These are phyloP conservation scores for Fusarium equiseti DNA, from an alignment of 2,329 filamentous ascomycete species.

Conservation along the genomic window DNA sequence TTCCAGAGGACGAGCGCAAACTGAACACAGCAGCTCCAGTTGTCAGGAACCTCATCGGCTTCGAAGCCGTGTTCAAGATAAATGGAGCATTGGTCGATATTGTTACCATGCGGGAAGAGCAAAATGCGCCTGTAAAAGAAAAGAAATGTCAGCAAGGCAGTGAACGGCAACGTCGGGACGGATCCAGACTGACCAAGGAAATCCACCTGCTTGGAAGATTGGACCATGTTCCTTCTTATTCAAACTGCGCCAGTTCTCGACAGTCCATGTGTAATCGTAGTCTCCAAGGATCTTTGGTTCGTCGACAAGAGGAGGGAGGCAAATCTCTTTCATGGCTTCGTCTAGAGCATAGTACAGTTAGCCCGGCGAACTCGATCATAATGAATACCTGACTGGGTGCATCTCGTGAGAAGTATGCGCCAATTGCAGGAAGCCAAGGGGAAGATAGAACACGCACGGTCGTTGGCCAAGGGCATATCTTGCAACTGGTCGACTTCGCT, in stretches of 20 bases:
- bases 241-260: constrained; percentile 83
- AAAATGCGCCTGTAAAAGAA: constrained; percentile 78
- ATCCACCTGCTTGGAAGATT: constrained; percentile 84
- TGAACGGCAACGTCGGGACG: constrained; percentile 46
- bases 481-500: constrained; percentile 61
- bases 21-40: constrained; percentile 97
- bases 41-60: constrained; percentile 79
- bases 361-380: constrained; percentile 16
- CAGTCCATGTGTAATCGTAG: constrained; percentile 84
- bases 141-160: constrained; percentile 37
- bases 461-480: constrained; percentile 63
- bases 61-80: constrained; percentile 97
- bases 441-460: constrained; percentile 59
- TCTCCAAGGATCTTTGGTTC: constrained; percentile 86
- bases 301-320: constrained; percentile 77
- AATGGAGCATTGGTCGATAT: constrained; percentile 91
- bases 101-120: constrained; percentile 95
- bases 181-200: constrained; percentile 75
- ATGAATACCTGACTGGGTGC: not conserved
- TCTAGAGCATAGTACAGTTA: constrained; percentile 59
- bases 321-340: constrained; percentile 86
- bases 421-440: not conserved
- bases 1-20: constrained; percentile 97
- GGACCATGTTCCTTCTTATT: constrained; percentile 88
- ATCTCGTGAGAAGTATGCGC: constrained; percentile 6